Evolutionary conservation across 1,284 basidiomycete species (phyloP).

Genomic region (Golubevia sp.): DNA sequence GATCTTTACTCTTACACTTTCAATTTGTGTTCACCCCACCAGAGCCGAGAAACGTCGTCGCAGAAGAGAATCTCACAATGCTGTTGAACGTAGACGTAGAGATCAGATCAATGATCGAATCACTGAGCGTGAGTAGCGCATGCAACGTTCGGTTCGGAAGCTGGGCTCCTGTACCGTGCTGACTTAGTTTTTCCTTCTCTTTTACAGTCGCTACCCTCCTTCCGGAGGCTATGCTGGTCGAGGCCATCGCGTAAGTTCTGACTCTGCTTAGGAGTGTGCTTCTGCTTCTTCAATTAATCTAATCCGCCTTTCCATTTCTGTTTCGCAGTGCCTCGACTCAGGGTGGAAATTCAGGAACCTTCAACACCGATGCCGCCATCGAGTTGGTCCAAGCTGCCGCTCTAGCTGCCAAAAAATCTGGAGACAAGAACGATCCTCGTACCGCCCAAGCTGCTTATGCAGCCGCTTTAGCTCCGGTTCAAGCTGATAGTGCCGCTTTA

Average conservation of each 20-base stretch:
- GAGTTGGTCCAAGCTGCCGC: constrained; percentile 22
- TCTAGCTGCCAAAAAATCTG: constrained; percentile 20
- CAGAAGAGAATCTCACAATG: constrained; percentile 52
- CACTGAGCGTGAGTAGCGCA: constrained; percentile 25
- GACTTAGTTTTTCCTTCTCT: neutral
- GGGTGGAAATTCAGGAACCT: constrained; percentile 43
- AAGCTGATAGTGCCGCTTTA: constrained; percentile 42
- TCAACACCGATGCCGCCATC: constrained; percentile 33
- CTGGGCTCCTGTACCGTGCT: too few species aligned
- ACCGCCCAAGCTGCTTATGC: constrained; percentile 13
- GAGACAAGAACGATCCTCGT: constrained; percentile 5
- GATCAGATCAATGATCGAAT: constrained; percentile 58
- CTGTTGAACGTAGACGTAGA: constrained; percentile 48
- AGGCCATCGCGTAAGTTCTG: constrained; percentile 33
- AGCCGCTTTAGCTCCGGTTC: constrained; percentile 40
- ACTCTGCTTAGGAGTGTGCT: neutral
- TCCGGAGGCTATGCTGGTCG: constrained; percentile 48
- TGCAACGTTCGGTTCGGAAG: neutral
- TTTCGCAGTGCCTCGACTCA: constrained; percentile 22
- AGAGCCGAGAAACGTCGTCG: constrained; percentile 35
- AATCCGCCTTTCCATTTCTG: neutral
- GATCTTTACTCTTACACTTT: neutral
- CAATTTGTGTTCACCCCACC: too few species aligned
- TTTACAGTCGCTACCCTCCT: constrained; percentile 37
- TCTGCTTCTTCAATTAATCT: neutral